These are phyloP conservation scores for Talaromyces adpressus DNA, from an alignment of 495 filamentous ascomycete species.

Conservation along the genomic window DNA sequence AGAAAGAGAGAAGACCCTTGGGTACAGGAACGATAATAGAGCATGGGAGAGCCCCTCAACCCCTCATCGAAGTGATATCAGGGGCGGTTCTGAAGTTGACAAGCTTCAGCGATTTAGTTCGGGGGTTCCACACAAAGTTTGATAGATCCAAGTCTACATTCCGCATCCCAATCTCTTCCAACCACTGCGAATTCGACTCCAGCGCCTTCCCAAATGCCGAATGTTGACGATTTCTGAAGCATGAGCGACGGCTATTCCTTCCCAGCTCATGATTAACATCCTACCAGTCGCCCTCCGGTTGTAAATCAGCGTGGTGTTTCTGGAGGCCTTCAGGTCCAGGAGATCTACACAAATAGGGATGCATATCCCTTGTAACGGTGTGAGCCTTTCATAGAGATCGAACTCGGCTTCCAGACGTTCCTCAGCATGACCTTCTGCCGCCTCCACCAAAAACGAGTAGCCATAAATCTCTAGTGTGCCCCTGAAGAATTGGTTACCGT, in stretches of 20 bases:
- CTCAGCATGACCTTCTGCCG: neutral
- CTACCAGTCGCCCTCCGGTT: neutral
- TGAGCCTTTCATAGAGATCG: neutral
- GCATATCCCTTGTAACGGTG: too few species aligned
- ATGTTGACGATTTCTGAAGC: neutral
- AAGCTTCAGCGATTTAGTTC: too few species aligned
- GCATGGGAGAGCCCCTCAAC: neutral
- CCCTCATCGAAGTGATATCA: neutral
- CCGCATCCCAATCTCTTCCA: too few species aligned
- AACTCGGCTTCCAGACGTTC: neutral
- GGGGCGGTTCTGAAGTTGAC: too few species aligned
- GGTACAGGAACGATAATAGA: neutral
- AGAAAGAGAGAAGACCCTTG: neutral
- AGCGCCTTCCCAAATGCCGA: neutral
- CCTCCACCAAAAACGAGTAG: neutral
- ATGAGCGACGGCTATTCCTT: neutral
- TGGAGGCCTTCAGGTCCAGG: neutral
- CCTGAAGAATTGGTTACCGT: neutral
- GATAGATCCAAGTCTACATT: too few species aligned
- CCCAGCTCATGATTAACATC: constrained; percentile 1
- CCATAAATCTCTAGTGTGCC: neutral
- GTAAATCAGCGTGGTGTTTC: neutral
- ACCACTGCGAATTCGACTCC: neutral
- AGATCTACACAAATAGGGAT: neutral
- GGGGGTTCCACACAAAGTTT: too few species aligned